Conservation (phyloP, 2,329 filamentous ascomycete genomes). For the Aureobasidium sp. region DNA sequence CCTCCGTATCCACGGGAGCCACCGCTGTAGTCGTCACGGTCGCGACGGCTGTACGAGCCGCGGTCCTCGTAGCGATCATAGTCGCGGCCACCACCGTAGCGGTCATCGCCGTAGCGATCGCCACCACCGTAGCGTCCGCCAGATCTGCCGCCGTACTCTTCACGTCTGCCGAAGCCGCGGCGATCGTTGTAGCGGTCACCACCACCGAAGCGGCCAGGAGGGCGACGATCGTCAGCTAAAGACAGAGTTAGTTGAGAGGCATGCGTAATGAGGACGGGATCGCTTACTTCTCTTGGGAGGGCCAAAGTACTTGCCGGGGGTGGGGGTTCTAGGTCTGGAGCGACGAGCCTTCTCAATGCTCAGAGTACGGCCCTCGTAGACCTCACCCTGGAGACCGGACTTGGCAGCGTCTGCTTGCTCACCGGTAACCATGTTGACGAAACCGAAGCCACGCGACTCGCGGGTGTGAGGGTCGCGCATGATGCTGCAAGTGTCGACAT, state of each 20-base stretch:
- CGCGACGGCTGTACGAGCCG: constrained; percentile 30
- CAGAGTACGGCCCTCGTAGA: constrained; percentile 87
- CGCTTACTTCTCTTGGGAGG: constrained; percentile 88
- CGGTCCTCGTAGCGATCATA: constrained; percentile 34
- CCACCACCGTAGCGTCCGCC: constrained; percentile 40
- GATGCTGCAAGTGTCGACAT: constrained; percentile 98
- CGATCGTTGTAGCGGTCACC: constrained; percentile 23
- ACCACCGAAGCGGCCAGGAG: constrained; percentile 31
- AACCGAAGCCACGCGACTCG: constrained; percentile 96
- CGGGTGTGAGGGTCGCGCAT: constrained; percentile 98
- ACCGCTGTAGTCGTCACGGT: constrained; percentile 13
- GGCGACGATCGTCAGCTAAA: constrained; percentile 35
- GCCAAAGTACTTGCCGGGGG: constrained; percentile 97
- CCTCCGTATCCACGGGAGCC: constrained; percentile 3
- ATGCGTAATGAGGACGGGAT: constrained; percentile 20
- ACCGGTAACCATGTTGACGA: constrained; percentile 96
- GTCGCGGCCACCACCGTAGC: constrained; percentile 32
- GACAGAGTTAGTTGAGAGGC: constrained; percentile 6
- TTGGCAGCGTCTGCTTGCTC: constrained; percentile 96
- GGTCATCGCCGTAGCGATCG: constrained; percentile 35
- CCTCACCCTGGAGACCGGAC: constrained; percentile 89
- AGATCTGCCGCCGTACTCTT: constrained; percentile 40
- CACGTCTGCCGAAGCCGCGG: constrained; percentile 38
- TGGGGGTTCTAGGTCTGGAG: constrained; percentile 87
- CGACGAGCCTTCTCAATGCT: constrained; percentile 99